These are phyloP conservation scores for Hericium rajendrae DNA, from an alignment of 768 basidiomycete genomes.

Conservation along the genomic window DNA sequence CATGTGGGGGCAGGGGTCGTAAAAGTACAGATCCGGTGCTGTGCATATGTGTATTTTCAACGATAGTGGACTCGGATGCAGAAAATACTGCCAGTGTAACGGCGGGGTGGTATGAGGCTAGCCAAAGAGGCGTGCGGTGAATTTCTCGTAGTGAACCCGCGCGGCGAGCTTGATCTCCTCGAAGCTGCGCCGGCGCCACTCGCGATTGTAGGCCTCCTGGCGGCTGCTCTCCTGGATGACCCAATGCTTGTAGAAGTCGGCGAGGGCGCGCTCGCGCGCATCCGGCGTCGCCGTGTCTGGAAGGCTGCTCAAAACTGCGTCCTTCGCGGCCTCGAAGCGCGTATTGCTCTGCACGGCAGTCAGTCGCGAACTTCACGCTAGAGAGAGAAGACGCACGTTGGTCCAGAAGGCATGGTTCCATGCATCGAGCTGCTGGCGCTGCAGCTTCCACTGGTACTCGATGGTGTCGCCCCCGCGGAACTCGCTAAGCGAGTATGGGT, in stretches of 20 bases:
- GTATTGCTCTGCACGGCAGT: conserved; percentile 79
- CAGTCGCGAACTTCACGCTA: no score
- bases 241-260: conserved; percentile 70
- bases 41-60: not conserved
- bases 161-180: conserved; percentile 47
- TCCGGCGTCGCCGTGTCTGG: conserved; percentile 38
- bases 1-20: conserved; percentile 22
- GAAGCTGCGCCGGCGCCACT: conserved; percentile 60
- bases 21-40: not conserved
- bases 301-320: conserved; percentile 44
- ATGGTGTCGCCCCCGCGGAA: conserved; percentile 37
- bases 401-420: conserved; percentile 77
- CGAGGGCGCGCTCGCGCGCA: conserved; percentile 59
- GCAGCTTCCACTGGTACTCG: conserved; percentile 62
- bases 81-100: no score
- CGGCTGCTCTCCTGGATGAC: conserved; percentile 53
- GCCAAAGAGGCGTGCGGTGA: conserved; percentile 16
- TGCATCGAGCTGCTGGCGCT: conserved; percentile 61
- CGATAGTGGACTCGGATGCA: not conserved
- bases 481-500: conserved; percentile 75
- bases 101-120: not conserved
- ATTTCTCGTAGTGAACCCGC: conserved; percentile 37
- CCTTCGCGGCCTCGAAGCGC: conserved; percentile 68
- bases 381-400: conserved; percentile 70
- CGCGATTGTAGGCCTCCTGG: conserved; percentile 49